phyloP scores from a whole-genome alignment of 495 filamentous ascomycete genomes.

The Trichoderma erinaceum region DNA sequence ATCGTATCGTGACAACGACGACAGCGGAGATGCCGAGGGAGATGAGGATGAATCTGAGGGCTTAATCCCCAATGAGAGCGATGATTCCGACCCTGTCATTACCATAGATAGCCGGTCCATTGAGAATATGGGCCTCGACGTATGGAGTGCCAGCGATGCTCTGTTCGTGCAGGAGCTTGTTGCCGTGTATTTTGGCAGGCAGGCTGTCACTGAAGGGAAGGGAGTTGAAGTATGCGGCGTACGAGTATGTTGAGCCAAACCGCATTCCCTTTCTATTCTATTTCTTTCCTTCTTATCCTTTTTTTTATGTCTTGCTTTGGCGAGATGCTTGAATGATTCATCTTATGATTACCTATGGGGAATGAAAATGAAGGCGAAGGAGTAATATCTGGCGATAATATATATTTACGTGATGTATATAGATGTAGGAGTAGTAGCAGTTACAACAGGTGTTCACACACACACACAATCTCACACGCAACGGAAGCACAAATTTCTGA shows the following conservation, averaged over 20 bases:
- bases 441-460: not conserved
- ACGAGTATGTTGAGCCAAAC: conserved; percentile 53
- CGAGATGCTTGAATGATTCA: not conserved
- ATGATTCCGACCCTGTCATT: conserved; percentile 38
- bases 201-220: conserved; percentile 62
- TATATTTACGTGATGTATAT: not conserved
- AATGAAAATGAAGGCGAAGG: not conserved
- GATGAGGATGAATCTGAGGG: conserved; percentile 23
- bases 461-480: not conserved
- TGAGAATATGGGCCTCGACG: conserved; percentile 73
- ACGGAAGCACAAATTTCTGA: not conserved
- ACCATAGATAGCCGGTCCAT: conserved; percentile 64
- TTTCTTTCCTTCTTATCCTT: not conserved
- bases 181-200: conserved; percentile 63
- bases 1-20: conserved; percentile 41
- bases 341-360: not conserved
- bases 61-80: conserved; percentile 27
- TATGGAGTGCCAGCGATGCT: conserved; percentile 75
- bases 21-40: conserved; percentile 34
- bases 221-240: conserved; percentile 78
- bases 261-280: not conserved
- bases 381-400: not conserved
- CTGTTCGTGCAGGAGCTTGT: conserved; percentile 64
- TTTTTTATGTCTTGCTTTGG: not conserved
- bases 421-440: conserved; percentile 2